Conservation (phyloP, 2,329 filamentous ascomycete species). For the Fusarium buxicola region DNA sequence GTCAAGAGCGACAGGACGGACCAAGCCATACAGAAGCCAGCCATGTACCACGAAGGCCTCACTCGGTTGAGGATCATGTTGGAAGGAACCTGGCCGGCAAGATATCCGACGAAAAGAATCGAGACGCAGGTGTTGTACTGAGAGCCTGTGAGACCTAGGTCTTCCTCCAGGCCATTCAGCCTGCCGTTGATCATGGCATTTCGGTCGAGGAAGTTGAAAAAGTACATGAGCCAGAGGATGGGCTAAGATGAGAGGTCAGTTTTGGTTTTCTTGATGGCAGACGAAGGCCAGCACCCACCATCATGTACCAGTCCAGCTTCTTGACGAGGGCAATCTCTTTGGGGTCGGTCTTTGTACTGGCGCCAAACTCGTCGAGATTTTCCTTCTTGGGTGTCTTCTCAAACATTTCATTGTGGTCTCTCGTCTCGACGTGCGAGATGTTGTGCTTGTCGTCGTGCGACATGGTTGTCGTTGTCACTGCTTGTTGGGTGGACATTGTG, state of each 20-base stretch:
- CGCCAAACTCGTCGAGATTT: slow-evolving; percentile 40
- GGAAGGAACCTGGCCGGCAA: slow-evolving; percentile 51
- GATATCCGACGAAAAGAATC: slow-evolving; percentile 54
- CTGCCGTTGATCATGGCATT: slow-evolving; percentile 69
- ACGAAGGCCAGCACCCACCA: slow-evolving; percentile 5
- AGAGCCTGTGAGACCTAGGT: slow-evolving; percentile 59
- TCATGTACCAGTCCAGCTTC: slow-evolving; percentile 37
- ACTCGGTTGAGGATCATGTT: slow-evolving; percentile 57
- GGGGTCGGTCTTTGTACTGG: slow-evolving; percentile 35
- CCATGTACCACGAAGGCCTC: slow-evolving; percentile 59
- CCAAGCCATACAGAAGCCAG: slow-evolving; percentile 52
- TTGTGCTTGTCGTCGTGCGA: slow-evolving; percentile 9
- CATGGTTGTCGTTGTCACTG: not conserved
- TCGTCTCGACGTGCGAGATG: slow-evolving; percentile 15
- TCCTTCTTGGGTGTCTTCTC: slow-evolving; percentile 22
- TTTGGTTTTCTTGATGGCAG: not conserved
- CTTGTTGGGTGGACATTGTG: not conserved
- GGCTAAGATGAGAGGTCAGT: slow-evolving; percentile 32
- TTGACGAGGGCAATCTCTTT: slow-evolving; percentile 36
- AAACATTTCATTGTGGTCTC: slow-evolving; percentile 22
- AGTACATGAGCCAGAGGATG: slow-evolving; percentile 56
- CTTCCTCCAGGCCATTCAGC: slow-evolving; percentile 64
- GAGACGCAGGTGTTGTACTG: slow-evolving; percentile 52
- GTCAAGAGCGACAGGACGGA: slow-evolving; percentile 56
- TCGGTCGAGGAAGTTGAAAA: slow-evolving; percentile 58